Base-by-base conservation (phyloP, 2,329 filamentous ascomycete species). In the Paracoccidioides brasiliensis region DNA sequence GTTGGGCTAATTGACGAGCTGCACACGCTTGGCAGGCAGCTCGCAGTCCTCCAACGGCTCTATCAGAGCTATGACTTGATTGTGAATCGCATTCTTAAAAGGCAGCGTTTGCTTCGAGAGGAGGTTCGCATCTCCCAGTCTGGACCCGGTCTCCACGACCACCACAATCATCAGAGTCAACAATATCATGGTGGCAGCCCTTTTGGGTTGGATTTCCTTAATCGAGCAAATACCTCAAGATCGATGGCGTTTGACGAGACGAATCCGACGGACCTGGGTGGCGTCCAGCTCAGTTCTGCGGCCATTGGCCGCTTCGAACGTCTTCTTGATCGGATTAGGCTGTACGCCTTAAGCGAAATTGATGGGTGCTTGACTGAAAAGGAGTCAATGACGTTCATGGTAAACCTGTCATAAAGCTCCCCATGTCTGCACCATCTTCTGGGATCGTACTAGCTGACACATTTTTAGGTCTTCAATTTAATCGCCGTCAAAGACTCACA, bases 401-500 rank as follows among this genome's bases (percentile, higher is more conserved):
- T 85, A 68, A 64, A 76, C 63, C 9, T 32, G 40, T 32, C 33
- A 50, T 15, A 8, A 14, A 6, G 14, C 7, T 45, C 5, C 2
- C 14, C 37, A 41, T 52, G 12, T 38, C 12, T 4, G 48, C 37
- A 28, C 37, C 35, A 22, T 22, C 37, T 15, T 2, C n/a, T 15
- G 33, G 28, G 4, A 32, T 28, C 14, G n/a, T 28, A 7, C 37
- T 41, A 51, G 40, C 28, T 40, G 4, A 30, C 7, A 3, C 30
- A 33, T 33, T 5, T 52, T 10, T 57, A 86, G 83, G 88, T 88
- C 67, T 89, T 89, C 75, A 88, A 86, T 67, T 77, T 90, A 60
- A 87, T 85, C 56, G 81, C 85, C 15, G 81, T 88, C 64, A 88
- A 86, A 65, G 84, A 89, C 67, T 86, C 84, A 0, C 79, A 82